These are phyloP conservation scores for Saturnispora mendoncae DNA, from an alignment of 805 yeast genomes.

Conservation along the genomic window DNA sequence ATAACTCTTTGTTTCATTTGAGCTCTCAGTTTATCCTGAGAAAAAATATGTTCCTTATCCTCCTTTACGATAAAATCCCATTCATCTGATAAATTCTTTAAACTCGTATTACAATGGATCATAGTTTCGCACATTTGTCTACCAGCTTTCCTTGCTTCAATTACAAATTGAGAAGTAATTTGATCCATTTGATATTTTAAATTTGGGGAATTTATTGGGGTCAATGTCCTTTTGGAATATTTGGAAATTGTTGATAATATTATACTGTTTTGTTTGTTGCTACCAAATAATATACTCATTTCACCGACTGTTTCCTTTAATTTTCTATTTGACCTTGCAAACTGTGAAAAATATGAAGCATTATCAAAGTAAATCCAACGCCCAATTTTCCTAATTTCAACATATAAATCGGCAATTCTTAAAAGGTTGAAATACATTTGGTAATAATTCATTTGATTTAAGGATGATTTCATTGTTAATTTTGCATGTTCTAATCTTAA, in stretches of 20 bases:
- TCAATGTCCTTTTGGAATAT: slow-evolving; percentile 33
- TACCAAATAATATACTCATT: slow-evolving; percentile 25
- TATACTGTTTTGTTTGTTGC: slow-evolving; percentile 41
- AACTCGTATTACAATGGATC: slow-evolving; percentile 12
- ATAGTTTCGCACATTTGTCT: slow-evolving; percentile 32
- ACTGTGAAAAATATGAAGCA: slow-evolving; percentile 34
- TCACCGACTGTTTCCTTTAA: slow-evolving; percentile 21
- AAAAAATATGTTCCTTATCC: slow-evolving; percentile 35
- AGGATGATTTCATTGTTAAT: slow-evolving; percentile 14
- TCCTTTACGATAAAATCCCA: slow-evolving; percentile 31
- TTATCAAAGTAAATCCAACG: slow-evolving; percentile 39
- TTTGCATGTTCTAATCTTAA: slow-evolving; percentile 26
- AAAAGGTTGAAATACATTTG: slow-evolving; percentile 33
- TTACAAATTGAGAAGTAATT: slow-evolving; percentile 7
- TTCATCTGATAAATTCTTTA: slow-evolving; percentile 31
- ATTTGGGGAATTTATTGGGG: neutral
- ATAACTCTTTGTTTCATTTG: slow-evolving; percentile 19
- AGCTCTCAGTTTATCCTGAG: slow-evolving; percentile 24
- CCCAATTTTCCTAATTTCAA: slow-evolving; percentile 38
- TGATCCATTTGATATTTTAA: slow-evolving; percentile 7
- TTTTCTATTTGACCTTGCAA: slow-evolving; percentile 22
- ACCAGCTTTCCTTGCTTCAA: slow-evolving; percentile 35
- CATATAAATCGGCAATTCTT: slow-evolving; percentile 42
- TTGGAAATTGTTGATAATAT: slow-evolving; percentile 40
- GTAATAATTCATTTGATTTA: slow-evolving; percentile 26